These are phyloP conservation scores for Dictyostelium brefeldianum DNA, from an alignment of 78 protist genomes.

Conservation along the genomic window DNA sequence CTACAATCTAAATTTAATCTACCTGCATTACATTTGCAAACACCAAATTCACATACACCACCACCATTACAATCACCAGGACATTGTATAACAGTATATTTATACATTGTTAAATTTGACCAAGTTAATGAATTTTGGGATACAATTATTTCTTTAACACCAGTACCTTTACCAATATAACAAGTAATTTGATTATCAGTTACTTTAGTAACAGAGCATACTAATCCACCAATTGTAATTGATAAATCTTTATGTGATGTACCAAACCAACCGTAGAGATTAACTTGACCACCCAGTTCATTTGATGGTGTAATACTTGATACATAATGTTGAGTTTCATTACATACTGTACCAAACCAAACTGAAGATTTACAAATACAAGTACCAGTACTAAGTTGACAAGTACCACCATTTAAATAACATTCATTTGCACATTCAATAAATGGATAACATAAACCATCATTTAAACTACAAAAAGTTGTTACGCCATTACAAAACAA, in stretches of 20 bases:
- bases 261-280: background rate
- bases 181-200: background rate
- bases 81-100: background rate
- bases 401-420: background rate
- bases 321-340: background rate
- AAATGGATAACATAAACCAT: background rate
- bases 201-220: background rate
- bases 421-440: background rate
- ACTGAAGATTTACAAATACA: background rate
- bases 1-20: background rate
- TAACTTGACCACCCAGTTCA: background rate
- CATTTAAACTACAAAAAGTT: constrained; percentile 4
- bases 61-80: background rate
- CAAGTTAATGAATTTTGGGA: background rate
- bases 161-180: background rate
- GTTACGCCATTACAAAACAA: background rate
- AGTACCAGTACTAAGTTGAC: background rate
- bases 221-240: background rate
- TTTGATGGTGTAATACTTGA: background rate
- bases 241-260: background rate
- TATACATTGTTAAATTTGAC: constrained; percentile 4
- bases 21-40: background rate
- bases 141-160: background rate
- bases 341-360: too few relatives aligned
- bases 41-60: too few relatives aligned